Conservation (phyloP, 2,329 filamentous ascomycete genomes). For the Ophiocordyceps camponoti-leonardi region DNA sequence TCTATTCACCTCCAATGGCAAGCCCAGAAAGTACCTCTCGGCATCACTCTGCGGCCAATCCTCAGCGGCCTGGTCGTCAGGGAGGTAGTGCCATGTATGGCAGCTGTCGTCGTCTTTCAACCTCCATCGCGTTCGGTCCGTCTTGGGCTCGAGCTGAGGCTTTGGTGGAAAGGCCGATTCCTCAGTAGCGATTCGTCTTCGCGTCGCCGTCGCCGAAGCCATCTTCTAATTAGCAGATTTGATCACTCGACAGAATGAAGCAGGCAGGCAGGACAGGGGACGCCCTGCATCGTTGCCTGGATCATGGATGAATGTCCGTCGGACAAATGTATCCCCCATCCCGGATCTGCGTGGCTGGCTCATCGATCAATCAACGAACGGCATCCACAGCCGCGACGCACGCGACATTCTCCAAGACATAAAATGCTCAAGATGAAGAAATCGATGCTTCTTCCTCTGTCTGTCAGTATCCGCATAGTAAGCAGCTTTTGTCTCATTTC, state of each 20-base stretch:
- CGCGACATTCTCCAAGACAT: too few relatives aligned
- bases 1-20: conserved; percentile 41
- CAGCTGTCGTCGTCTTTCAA: conserved; percentile 66
- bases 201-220: conserved; percentile 12
- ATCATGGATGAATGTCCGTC: too few relatives aligned
- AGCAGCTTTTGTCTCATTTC: too few relatives aligned
- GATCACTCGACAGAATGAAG: too few relatives aligned
- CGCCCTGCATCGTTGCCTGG: too few relatives aligned
- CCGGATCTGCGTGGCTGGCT: neutral
- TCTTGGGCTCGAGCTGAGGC: conserved; percentile 37
- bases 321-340: neutral
- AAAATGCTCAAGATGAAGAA: too few relatives aligned
- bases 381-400: too few relatives aligned
- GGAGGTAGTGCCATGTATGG: conserved; percentile 89
- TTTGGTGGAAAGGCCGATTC: conserved; percentile 23
- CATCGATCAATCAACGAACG: neutral
- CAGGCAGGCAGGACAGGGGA: too few relatives aligned
- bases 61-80: conserved; percentile 49
- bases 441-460: too few relatives aligned
- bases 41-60: conserved; percentile 73
- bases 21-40: conserved; percentile 77
- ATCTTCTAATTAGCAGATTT: neutral
- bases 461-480: too few relatives aligned
- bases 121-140: conserved; percentile 72
- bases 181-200: conserved; percentile 26